Conservation (phyloP, 495 filamentous ascomycete genomes). For the Lepraria neglecta region DNA sequence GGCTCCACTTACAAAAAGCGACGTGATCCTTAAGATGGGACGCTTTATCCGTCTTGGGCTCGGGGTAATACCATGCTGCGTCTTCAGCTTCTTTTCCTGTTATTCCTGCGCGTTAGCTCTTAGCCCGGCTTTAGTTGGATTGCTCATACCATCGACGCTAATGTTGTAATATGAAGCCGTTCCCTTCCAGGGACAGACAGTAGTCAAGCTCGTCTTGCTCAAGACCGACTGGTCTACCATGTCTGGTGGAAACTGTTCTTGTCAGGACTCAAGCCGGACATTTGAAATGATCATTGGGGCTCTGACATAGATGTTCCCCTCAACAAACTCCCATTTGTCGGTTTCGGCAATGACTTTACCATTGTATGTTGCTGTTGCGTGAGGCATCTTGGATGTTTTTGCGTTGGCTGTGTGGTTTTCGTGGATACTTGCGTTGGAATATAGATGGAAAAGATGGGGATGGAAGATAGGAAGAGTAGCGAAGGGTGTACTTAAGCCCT, state of each 20-base stretch:
- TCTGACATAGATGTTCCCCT: slow-evolving; percentile 66
- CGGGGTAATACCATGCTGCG: slow-evolving; percentile 63
- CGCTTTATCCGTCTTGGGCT: slow-evolving; percentile 48
- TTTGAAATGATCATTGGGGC: background rate
- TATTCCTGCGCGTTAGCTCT: background rate
- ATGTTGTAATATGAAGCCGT: slow-evolving; percentile 61
- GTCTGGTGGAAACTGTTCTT: slow-evolving; percentile 28
- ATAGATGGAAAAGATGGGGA: too few species aligned
- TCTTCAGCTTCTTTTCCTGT: slow-evolving; percentile 49
- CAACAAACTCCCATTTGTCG: slow-evolving; percentile 56
- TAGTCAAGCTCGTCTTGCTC: slow-evolving; percentile 44
- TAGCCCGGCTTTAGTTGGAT: background rate
- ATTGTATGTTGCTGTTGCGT: slow-evolving; percentile 53
- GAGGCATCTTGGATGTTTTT: slow-evolving; percentile 33
- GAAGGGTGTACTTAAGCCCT: too few species aligned
- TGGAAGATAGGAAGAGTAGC: too few species aligned
- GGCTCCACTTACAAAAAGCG: slow-evolving; percentile 52
- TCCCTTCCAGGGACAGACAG: slow-evolving; percentile 66
- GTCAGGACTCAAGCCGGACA: background rate
- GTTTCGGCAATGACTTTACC: slow-evolving; percentile 55
- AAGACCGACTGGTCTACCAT: slow-evolving; percentile 45
- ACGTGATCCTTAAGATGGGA: slow-evolving; percentile 55
- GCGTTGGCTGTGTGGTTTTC: background rate
- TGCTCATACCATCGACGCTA: slow-evolving; percentile 45
- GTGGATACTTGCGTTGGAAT: too few species aligned